Evolutionary conservation across 345 rosid species (phyloP), one percentile per base, ranked within the genome.

Genomic region (Kernera saxatilis): DNA sequence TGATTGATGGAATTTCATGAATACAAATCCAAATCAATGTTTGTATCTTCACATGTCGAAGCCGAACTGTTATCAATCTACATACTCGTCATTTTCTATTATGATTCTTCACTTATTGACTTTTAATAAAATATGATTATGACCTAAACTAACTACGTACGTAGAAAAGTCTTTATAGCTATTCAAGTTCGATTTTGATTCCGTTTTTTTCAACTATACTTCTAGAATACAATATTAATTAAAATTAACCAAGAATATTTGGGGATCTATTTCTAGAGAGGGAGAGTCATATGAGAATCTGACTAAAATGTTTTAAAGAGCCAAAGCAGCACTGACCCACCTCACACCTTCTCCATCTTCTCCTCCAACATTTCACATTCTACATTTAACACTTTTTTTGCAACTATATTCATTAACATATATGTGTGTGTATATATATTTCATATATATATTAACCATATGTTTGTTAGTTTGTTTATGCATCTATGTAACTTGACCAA

Each of bases 241-340:
- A 11, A 45, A 17, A 44, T 8, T 3, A 44, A 44, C 27, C 27
- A 27, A 44, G 53, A 62, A 64, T 64, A 48, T 36, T 49, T 41
- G 13, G 56, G 70, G 70, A 54, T 72, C 64, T 12, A 58, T 37
- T 39, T 39, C 15, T 32, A 52, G 74, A 68, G 57, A 64, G 41
- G 50, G 40, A 45, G 43, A 39, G 64, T 44, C 79, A 75, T 61
- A 69, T 69, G 78, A 58, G 50, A 44, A 67, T 68, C 70, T 75
- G 65, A 75, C 70, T 53, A 43, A 52, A 43, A 53, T 75, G 79
- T 61, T 26, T 35, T 59, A 61, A 75, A 61, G 70, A 53, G 70
- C 79, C 79, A 75, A 68, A 75, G 50, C 79, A 75, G 12, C 30
- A 60, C 56, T 75, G 79, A 52, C 73, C 73, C 78, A 74, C 62